A percentile compares a stretch with the other conserved stretches of the same genome.
Evolutionary conservation across 2,329 filamentous ascomycete genomes (phyloP).

Genomic region (Furcasterigmium sp.): DNA sequence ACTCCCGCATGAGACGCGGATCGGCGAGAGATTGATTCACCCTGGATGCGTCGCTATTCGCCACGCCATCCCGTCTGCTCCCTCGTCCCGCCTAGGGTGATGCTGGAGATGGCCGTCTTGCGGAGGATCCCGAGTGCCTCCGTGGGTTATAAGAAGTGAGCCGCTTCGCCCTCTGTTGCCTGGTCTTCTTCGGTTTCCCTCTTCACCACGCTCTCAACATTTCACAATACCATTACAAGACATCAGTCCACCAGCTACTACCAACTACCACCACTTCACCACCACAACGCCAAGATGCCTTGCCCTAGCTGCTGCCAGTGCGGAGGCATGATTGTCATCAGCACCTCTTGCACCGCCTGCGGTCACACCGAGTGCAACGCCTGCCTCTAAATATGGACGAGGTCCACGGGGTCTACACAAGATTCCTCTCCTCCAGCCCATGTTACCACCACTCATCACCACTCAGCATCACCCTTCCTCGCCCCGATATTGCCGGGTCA

Average conservation of each 20-base stretch:
- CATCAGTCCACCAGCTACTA: background rate
- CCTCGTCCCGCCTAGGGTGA: background rate
- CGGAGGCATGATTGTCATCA: slow-evolving; percentile 52
- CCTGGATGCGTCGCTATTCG: slow-evolving; percentile 1
- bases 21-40: background rate
- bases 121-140: no score
- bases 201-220: slow-evolving; percentile 1
- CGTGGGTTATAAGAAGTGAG: slow-evolving; percentile 1
- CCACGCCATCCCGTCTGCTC: background rate
- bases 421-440: no score
- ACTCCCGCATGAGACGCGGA: background rate
- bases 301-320: slow-evolving; percentile 52
- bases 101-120: background rate
- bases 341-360: slow-evolving; percentile 45
- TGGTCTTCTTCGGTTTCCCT: background rate
- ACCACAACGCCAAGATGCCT: slow-evolving; percentile 27
- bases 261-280: slow-evolving; percentile 5
- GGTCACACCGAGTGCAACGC: slow-evolving; percentile 43
- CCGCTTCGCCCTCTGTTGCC: background rate
- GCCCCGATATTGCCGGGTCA: background rate
- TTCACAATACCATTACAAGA: background rate
- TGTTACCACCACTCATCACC: background rate
- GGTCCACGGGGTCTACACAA: no score
- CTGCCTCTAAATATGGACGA: slow-evolving; percentile 31
- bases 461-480: background rate